Evolutionary conservation across 176 grass and related monocot species (phyloP), one percentile per base, ranked within the genome.

Genomic region (Leersia perrieri): DNA sequence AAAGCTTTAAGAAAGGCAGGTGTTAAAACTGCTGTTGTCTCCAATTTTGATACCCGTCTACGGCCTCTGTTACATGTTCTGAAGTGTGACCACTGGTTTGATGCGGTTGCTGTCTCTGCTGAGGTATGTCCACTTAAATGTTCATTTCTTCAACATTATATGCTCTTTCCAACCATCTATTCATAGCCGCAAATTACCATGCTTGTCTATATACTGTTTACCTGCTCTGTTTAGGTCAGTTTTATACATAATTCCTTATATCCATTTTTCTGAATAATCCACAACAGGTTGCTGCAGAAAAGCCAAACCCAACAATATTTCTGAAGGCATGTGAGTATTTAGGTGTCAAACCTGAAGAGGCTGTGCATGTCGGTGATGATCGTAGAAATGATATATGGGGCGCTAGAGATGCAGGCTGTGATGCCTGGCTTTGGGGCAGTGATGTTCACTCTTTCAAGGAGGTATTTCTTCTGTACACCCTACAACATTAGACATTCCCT

Each of bases 231-330:
- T 11, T 7, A 16, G 15, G 7, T 16, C 42, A 45, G 13, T 57
- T 23, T 4, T 57, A 57, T 10, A 57, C 23, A 57, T 57, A 23
- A 57, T 2, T 23, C 18, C 80, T 74, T 53, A 35, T 58, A 33
- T 2, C 22, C 2, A 9, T 66, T 66, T 57, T 69, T 80, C 55
- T 72, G 39, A 15, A 33, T 74, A 11, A 16, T 25, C 60, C 44
- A 12, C 28, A 47, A 65, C 60, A 97, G 94, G 90, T 97, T 72
- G 88, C 88, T 30, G 94, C 90, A 44, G 94, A 97, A 77, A 97
- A 97, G 60, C 94, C 94, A 76, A 97, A 97, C 66, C 90, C 94
- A 35, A 97, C 71, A 44, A 97, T 97, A 89, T 97, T 97, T 75
- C 53, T 97, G 57, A 93, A 97, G 89, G 91, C 94, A 11, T 97